Evolutionary conservation across 1,284 basidiomycete species (phyloP).

Genomic region (Boletus hoseneyae): DNA sequence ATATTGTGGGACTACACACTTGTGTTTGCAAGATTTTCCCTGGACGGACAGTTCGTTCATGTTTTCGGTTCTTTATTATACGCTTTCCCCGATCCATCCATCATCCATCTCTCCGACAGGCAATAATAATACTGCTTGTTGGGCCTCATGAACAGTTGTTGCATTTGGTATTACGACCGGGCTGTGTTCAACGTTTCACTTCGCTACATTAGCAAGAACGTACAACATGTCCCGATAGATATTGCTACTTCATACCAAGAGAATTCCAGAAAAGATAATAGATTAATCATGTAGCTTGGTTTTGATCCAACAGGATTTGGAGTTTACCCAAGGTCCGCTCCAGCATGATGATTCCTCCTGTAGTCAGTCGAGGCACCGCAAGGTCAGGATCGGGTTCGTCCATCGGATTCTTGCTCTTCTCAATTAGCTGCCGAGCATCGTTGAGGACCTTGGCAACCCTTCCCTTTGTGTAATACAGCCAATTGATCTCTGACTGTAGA

Average conservation of each 20-base stretch:
- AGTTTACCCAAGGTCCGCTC: conserved; percentile 66
- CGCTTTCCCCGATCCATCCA: too few relatives aligned
- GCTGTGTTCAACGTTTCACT: conserved; percentile 6
- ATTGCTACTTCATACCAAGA: conserved; percentile 21
- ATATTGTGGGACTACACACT: conserved; percentile 5
- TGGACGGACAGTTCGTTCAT: conserved; percentile 7
- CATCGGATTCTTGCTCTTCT: conserved; percentile 53
- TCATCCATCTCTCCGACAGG: conserved; percentile 2
- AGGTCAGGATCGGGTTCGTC: conserved; percentile 48
- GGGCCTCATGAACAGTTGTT: neutral
- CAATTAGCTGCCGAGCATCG: conserved; percentile 63
- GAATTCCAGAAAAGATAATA: conserved; percentile 12
- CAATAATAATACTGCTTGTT: conserved; percentile 13
- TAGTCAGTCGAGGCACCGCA: conserved; percentile 73
- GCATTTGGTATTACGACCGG: conserved; percentile 2
- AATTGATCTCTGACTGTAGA: conserved; percentile 69
- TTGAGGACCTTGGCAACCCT: conserved; percentile 67
- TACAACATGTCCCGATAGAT: conserved; percentile 32
- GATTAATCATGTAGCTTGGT: conserved; percentile 17
- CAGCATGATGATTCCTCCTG: conserved; percentile 79
- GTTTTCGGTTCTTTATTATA: conserved; percentile 24
- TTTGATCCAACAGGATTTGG: conserved; percentile 34
- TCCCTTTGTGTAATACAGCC: conserved; percentile 69
- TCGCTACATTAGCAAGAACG: conserved; percentile 24
- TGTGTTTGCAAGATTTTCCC: conserved; percentile 13